A percentile compares a stretch with the other conserved stretches of the same genome.
These are phyloP conservation scores for Plenodomus biglobosus DNA, from an alignment of 2,329 filamentous ascomycete genomes.

Conservation along the genomic window DNA sequence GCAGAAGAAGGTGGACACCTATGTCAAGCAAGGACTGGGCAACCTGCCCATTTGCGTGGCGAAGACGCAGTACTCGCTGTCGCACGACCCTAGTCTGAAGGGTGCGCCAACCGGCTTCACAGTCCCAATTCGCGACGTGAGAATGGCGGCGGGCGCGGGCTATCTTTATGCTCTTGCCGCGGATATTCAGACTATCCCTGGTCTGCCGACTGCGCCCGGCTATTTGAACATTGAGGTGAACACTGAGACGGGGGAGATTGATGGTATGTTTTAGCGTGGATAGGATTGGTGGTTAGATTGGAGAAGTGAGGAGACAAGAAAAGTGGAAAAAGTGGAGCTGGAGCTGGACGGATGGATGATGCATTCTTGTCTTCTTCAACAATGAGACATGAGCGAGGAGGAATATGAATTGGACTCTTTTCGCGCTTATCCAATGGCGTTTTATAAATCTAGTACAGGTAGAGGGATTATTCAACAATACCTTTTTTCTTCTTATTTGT, in stretches of 20 bases:
- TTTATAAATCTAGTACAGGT: too few relatives aligned
- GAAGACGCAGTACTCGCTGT: conserved; percentile 97
- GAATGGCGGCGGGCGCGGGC: conserved; percentile 90
- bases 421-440: too few relatives aligned
- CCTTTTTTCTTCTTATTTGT: too few relatives aligned
- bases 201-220: conserved; percentile 89
- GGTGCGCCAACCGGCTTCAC: conserved; percentile 93
- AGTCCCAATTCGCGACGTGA: conserved; percentile 89
- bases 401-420: too few relatives aligned
- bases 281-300: too few relatives aligned
- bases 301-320: too few relatives aligned
- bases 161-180: conserved; percentile 82
- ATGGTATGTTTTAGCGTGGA: conserved; percentile 73
- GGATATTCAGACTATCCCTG: conserved; percentile 97
- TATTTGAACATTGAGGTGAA: conserved; percentile 87
- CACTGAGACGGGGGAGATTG: conserved; percentile 55
- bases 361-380: conserved; percentile 1
- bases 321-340: too few relatives aligned
- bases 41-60: conserved; percentile 95
- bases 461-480: too few relatives aligned
- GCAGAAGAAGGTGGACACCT: conserved; percentile 94
- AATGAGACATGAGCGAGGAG: not conserved
- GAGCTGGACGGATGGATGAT: too few relatives aligned
- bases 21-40: conserved; percentile 86
- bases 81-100: conserved; percentile 90